Evolutionary conservation across 2,329 filamentous ascomycete genomes (phyloP), one percentile per base, ranked within the genome.

Genomic region (Botryotinia globosa): DNA sequence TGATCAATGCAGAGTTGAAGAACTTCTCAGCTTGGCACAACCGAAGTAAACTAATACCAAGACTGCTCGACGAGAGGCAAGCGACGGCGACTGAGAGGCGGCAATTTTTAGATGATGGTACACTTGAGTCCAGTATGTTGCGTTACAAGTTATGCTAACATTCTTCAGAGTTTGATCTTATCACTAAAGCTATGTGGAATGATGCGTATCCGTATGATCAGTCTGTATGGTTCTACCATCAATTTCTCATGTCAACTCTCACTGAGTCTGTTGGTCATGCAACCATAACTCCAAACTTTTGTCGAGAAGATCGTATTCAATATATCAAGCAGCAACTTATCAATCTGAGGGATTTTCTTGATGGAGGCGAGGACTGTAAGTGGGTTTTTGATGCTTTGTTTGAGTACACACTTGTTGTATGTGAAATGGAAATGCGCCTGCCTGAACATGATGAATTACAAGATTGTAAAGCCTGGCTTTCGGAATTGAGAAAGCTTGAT

Each of bases 21-120:
- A 99, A 99, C 81, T 99, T 98, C 81, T 98, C 94, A 6, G 96
- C 96, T 2, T 98, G 96, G 95, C 96, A 99, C 81, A 92, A 92
- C 79, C 90, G 96, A 69, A 94, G 92, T 77, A 93, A 92, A 79
- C 85, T 98, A 34, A 96, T 98, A 71, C 89, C 92, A 59, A 87
- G 88, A 58, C 82, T 98, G 32, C 84, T 98, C 67, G 83, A 88
- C 29, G 92, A 97, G 81, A 87, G 93, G 66, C 82, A 85, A 0
- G 91, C 93, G 2, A 87, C 88, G 74, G 86, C 89, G 66, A 83
- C 81, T 32, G 87, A 89, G 65, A 87, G 96, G 71, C 87, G 85
- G 77, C 83, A 84, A 56, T 91, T 97, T 78, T 84, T 98, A 14
- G 90, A 95, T 70, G 84, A 90, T 76, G 91, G 91, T 91, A 81